Evolutionary conservation across 306 rosid species (phyloP).

Genomic region (Cotoneaster glaucophyllus): DNA sequence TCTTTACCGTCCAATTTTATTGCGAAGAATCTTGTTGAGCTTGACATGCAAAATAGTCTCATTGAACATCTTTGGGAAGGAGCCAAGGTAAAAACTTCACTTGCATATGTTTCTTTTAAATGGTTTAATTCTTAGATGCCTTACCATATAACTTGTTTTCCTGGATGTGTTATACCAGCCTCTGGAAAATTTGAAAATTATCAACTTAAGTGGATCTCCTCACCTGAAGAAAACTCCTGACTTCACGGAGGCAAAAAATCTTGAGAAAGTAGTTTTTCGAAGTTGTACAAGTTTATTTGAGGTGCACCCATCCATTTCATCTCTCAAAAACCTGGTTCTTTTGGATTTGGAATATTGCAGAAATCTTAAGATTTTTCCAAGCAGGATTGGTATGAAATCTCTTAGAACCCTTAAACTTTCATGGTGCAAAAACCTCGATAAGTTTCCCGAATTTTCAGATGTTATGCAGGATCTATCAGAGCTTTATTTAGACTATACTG

Average conservation of each 20-base stretch:
- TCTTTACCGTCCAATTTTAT: background rate
- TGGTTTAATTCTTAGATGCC: background rate
- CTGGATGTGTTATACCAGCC: background rate
- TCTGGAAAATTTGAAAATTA: background rate
- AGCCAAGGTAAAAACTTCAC: background rate
- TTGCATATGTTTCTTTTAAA: no score
- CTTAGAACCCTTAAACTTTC: background rate
- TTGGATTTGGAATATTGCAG: background rate
- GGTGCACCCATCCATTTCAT: background rate
- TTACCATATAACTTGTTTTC: background rate
- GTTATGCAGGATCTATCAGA: background rate
- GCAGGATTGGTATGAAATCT: background rate
- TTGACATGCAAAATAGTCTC: background rate
- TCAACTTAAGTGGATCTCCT: background rate
- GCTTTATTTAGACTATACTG: background rate
- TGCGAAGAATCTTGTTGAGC: background rate
- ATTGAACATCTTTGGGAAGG: background rate
- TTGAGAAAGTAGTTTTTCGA: background rate
- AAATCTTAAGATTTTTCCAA: background rate
- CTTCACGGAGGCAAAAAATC: constrained; percentile 5
- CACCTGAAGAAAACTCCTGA: constrained; percentile 5
- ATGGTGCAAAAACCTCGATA: background rate
- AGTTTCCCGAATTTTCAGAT: background rate
- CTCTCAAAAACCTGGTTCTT: background rate
- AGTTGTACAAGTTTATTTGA: background rate